Evolutionary conservation across 1,284 basidiomycete species (phyloP).

Genomic region (Marasmius sp.): DNA sequence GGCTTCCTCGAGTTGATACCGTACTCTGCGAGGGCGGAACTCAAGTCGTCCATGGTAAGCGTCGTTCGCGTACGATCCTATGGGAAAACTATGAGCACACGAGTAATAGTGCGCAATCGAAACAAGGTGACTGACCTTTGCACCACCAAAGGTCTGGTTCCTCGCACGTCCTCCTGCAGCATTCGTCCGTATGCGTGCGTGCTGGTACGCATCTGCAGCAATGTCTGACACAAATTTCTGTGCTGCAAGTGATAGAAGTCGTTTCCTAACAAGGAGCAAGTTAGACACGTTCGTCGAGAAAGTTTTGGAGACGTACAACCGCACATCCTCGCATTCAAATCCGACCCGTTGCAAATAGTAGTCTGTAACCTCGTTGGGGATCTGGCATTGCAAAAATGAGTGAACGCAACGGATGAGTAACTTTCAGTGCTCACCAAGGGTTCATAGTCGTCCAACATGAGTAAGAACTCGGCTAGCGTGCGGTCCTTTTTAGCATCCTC

Average conservation of each 20-base stretch:
- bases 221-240: conserved; percentile 99
- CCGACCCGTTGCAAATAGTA: conserved; percentile 96
- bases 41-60: conserved; percentile 96
- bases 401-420: background rate
- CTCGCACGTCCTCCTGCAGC: conserved; percentile 69
- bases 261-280: conserved; percentile 60
- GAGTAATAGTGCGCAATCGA: background rate
- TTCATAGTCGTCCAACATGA: conserved; percentile 96
- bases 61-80: conserved; percentile 75
- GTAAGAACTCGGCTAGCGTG: conserved; percentile 90
- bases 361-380: conserved; percentile 97
- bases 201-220: conserved; percentile 95
- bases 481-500: conserved; percentile 88
- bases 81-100: background rate
- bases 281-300: background rate
- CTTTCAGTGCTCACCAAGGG: conserved; percentile 70
- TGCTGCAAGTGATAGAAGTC: conserved; percentile 91
- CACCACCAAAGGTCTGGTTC: conserved; percentile 52
- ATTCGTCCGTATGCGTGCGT: conserved; percentile 91
- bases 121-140: conserved; percentile 50
- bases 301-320: conserved; percentile 61
- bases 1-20: conserved; percentile 94
- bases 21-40: conserved; percentile 90
- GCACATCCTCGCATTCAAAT: conserved; percentile 93
- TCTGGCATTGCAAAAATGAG: conserved; percentile 47